Conservation (phyloP, 441 rosid species). For the Gossypium armourianum region DNA sequence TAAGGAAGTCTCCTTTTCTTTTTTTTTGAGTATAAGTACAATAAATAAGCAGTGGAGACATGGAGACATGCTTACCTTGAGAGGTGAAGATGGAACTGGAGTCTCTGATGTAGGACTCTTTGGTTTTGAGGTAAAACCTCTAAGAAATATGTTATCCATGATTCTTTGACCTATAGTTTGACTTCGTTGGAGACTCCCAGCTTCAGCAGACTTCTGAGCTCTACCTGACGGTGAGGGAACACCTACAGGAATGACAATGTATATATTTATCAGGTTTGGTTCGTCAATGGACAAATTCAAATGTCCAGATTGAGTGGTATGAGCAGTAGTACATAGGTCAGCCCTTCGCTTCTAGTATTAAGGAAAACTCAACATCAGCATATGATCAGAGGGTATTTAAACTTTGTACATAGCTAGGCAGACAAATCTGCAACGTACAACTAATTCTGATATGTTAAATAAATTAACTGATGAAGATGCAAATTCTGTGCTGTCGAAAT, state of each 20-base stretch:
- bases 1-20: not conserved
- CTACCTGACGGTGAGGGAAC: constrained; percentile 80
- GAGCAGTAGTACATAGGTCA: constrained; percentile 1
- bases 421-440: not conserved
- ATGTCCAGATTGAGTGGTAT: not conserved
- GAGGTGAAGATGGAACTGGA: constrained; percentile 62
- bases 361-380: not conserved
- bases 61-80: constrained; percentile 39
- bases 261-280: not conserved
- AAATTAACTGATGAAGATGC: not conserved
- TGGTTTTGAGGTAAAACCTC: constrained; percentile 73
- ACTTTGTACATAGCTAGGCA: not conserved
- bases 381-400: not conserved
- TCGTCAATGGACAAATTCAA: not conserved
- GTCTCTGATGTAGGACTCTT: constrained; percentile 46
- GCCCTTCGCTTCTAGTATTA: not conserved
- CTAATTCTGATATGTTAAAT: not conserved
- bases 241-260: constrained; percentile 31
- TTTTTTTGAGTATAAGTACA: not conserved
- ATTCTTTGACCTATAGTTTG: constrained; percentile 85
- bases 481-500: not conserved
- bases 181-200: constrained; percentile 46
- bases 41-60: not conserved
- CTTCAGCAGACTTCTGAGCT: constrained; percentile 50
- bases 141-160: constrained; percentile 73